These are phyloP conservation scores for Neoarthrinium moseri DNA, from an alignment of 2,329 filamentous ascomycete genomes.

Conservation along the genomic window DNA sequence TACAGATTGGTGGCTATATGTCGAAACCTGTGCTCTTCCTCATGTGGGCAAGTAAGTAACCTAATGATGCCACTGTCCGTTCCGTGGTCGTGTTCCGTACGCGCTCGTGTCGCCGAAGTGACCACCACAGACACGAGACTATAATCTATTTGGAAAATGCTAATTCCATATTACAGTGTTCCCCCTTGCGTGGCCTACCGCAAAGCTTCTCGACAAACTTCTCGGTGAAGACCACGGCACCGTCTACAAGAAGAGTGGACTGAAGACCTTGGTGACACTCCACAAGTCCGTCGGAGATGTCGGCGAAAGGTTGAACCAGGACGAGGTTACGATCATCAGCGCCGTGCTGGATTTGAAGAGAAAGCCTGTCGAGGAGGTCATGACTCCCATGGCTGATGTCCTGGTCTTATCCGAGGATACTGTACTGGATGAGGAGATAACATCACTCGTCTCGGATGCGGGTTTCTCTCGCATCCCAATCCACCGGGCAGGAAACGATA, in stretches of 20 bases:
- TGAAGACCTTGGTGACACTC: constrained; percentile 93
- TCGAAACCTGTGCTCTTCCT: constrained; percentile 80
- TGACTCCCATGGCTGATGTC: constrained; percentile 98
- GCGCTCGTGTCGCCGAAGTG: too few relatives aligned
- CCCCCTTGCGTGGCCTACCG: constrained; percentile 89
- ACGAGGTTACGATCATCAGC: constrained; percentile 98
- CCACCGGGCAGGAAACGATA: constrained; percentile 76
- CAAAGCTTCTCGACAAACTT: constrained; percentile 90
- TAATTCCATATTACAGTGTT: constrained; percentile 45
- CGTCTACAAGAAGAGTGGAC: constrained; percentile 94
- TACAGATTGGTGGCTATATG: constrained; percentile 94
- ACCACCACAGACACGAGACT: too few relatives aligned
- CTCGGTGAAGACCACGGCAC: constrained; percentile 95
- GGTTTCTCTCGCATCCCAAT: constrained; percentile 97
- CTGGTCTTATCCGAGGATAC: constrained; percentile 97
- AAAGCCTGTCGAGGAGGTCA: constrained; percentile 91
- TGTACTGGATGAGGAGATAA: constrained; percentile 86
- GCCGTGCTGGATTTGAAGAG: constrained; percentile 95
- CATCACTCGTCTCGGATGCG: constrained; percentile 88
- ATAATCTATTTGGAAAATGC: too few relatives aligned
- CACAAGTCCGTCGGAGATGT: constrained; percentile 88
- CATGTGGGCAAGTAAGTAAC: constrained; percentile 70
- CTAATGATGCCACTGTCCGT: background rate
- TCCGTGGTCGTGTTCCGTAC: background rate
- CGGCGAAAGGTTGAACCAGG: constrained; percentile 87